Evolutionary conservation across 768 basidiomycete genomes (phyloP).

Genomic region (Harrya chromipes): DNA sequence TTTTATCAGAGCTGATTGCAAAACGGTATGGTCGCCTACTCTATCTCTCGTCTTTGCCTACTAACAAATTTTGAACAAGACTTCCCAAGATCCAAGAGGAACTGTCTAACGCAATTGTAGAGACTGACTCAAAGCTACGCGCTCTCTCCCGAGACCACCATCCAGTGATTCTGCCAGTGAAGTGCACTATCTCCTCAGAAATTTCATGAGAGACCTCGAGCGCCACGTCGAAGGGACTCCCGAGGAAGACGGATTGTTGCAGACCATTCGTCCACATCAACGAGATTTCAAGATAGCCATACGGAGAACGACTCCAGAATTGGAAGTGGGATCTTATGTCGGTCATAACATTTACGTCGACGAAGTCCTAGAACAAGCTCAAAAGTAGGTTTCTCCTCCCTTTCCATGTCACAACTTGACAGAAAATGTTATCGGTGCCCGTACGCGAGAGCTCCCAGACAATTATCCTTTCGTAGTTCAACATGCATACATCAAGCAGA

Average conservation of each 20-base stretch:
- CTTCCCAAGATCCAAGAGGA: constrained; percentile 63
- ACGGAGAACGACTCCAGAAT: too few species aligned
- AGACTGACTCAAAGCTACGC: constrained; percentile 33
- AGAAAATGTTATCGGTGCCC: constrained; percentile 42
- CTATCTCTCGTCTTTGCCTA: not conserved
- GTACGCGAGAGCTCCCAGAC: constrained; percentile 66
- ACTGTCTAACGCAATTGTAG: constrained; percentile 42
- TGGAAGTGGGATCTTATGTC: too few species aligned
- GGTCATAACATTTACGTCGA: constrained; percentile 43
- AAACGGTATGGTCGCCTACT: constrained; percentile 42
- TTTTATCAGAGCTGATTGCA: constrained; percentile 61
- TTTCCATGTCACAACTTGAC: not conserved
- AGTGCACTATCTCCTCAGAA: too few species aligned
- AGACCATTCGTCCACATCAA: too few species aligned
- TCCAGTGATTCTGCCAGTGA: too few species aligned
- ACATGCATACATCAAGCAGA: constrained; percentile 41
- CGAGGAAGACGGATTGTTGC: too few species aligned
- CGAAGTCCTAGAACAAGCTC: constrained; percentile 47
- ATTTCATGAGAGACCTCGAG: too few species aligned
- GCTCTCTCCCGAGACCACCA: constrained; percentile 44
- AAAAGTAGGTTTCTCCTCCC: constrained; percentile 32
- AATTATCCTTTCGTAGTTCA: constrained; percentile 66
- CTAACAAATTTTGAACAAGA: constrained; percentile 32
- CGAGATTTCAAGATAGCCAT: too few species aligned
- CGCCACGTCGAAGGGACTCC: constrained; percentile 52